phyloP scores from a whole-genome alignment of 108 stramenopile genomes.

The Nannochloropsis oceanica region DNA sequence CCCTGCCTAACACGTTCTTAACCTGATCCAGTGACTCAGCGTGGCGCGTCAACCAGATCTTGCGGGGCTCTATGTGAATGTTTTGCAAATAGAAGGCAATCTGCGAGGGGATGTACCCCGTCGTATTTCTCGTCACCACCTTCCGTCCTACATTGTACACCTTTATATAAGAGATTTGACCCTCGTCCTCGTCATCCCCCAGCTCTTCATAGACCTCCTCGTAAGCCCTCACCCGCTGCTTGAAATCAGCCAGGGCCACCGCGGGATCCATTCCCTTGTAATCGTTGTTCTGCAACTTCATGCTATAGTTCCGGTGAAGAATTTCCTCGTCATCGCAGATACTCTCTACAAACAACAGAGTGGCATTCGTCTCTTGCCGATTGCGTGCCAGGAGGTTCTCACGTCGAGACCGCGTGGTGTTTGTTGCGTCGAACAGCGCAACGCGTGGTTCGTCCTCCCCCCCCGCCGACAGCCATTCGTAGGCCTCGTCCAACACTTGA shows the following conservation, averaged over 20 bases:
- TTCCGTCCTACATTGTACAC: slow-evolving; percentile 41
- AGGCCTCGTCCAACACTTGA: slow-evolving; percentile 30
- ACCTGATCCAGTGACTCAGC: slow-evolving; percentile 15
- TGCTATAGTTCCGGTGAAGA: slow-evolving; percentile 33
- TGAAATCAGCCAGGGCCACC: slow-evolving; percentile 56
- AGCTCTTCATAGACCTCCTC: slow-evolving; percentile 81
- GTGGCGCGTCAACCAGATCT: slow-evolving; percentile 31
- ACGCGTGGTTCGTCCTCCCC: slow-evolving; percentile 29
- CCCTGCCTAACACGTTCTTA: slow-evolving; percentile 4
- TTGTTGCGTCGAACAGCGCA: slow-evolving; percentile 92
- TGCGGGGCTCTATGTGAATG: slow-evolving; percentile 39
- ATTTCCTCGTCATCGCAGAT: slow-evolving; percentile 69
- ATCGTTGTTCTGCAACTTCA: slow-evolving; percentile 44
- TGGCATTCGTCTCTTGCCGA: slow-evolving; percentile 21
- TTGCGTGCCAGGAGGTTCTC: slow-evolving; percentile 61
- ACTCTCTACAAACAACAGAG: slow-evolving; percentile 79
- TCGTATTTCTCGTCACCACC: slow-evolving; percentile 38
- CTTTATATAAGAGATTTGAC: slow-evolving; percentile 60
- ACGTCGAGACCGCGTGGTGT: slow-evolving; percentile 63
- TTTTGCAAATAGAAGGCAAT: slow-evolving; percentile 22
- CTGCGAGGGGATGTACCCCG: slow-evolving; percentile 36
- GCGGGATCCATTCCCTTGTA: slow-evolving; percentile 26
- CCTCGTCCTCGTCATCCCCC: slow-evolving; percentile 56
- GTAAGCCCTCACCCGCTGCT: slow-evolving; percentile 62
- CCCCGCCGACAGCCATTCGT: slow-evolving; percentile 32